These are phyloP conservation scores for Centaurea solstitialis DNA, from an alignment of 129 eudicot species.

Conservation along the genomic window DNA sequence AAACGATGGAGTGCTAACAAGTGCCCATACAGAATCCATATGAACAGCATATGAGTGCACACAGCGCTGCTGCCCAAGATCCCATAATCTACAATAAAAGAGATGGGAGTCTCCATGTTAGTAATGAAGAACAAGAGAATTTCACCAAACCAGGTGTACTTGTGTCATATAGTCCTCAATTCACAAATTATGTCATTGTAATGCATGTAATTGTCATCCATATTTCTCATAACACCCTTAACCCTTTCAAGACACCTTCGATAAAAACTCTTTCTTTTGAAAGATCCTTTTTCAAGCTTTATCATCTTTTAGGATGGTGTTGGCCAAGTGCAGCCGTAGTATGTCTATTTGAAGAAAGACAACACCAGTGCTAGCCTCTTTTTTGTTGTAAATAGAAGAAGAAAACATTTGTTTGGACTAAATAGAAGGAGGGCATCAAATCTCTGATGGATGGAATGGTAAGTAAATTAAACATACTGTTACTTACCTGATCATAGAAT, in stretches of 20 bases:
- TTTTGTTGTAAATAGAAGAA: not conserved
- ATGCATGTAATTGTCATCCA: not conserved
- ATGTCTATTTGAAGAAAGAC: not conserved
- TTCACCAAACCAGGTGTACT: not conserved
- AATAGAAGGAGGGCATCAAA: not conserved
- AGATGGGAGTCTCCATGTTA: not conserved
- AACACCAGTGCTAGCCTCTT: not conserved
- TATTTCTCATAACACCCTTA: constrained; percentile 1
- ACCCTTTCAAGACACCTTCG: not conserved
- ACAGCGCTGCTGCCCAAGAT: constrained; percentile 96
- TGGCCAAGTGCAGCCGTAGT: not conserved
- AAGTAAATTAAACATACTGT: not conserved
- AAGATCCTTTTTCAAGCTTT: not conserved
- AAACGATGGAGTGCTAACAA: constrained; percentile 82
- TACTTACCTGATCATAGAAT: constrained; percentile 75
- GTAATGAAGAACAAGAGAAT: not conserved
- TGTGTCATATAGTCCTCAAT: not conserved
- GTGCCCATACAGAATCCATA: constrained; percentile 98
- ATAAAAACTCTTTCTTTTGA: not conserved
- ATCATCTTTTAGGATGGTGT: not conserved
- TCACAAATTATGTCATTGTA: not conserved
- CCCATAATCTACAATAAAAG: constrained; percentile 68
- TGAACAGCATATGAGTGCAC: constrained; percentile 98
- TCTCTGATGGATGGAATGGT: not conserved
- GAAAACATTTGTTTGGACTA: not conserved